Evolutionary conservation across 2,329 filamentous ascomycete genomes (phyloP), one percentile per base, ranked within the genome.

Genomic region (Amauroascus verrucosus): DNA sequence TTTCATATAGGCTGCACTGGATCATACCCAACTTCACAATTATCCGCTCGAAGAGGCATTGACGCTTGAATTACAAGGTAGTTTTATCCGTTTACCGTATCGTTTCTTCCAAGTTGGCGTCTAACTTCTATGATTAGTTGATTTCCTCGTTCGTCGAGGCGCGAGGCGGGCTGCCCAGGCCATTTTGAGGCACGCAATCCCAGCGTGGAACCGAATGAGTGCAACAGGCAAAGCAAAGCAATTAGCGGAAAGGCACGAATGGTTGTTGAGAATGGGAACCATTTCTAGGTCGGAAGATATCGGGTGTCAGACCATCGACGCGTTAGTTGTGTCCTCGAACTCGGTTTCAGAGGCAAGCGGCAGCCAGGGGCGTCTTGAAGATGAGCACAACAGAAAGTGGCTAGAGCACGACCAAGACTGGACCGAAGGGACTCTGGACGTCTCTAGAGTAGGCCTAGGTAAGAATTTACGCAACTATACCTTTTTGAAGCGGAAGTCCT

Each of bases 21-120:
- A 83, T 59, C 80, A 83, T 59, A 75, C 75, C 45, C 77, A 83
- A 58, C 64, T 80, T 0, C 73, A 83, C 61, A 74, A 73, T 13
- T 81, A 79, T 61, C 68, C 74, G 1, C 62, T 83, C 22, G 81
- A 84, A 55, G 78, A 83, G 61, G 81, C 77, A 2, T 70, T 82
- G 26, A 70, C 76, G 35, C 72, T 79, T 37, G 81, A 84, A 64
- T 64, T 83, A n/a, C 81, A 83, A 59, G 79, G 72, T 66, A 60
- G 45, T 60, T 53, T 9, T 14, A 14, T 11, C 14, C 13, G 2
- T 13, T 32, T 43, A 6, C 46, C 24, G 20, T 13, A 2, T 24
- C 24, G 22, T 37, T 26, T 47, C n/a, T 20, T 50, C 18, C 16
- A 28, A 8, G 6, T 6, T 14, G n/a, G 11, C 26, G 46, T 24